A percentile compares a stretch with the other conserved stretches of the same genome.
Conservation (phyloP, 1,284 basidiomycete species). For the Cryptococcus maquisensis region DNA sequence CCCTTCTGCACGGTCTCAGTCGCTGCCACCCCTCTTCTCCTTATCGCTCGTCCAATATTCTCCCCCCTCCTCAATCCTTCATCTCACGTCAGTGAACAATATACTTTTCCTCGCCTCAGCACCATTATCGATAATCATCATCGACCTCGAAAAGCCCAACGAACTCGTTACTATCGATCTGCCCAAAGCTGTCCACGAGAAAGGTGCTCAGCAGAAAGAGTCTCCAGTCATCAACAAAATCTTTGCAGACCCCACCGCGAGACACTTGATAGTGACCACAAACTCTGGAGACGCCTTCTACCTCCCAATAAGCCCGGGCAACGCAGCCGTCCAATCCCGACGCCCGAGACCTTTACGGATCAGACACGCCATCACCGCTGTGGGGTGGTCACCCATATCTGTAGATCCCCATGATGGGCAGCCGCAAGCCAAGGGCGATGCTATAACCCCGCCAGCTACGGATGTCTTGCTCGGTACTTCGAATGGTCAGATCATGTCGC, state of each 20-base stretch:
- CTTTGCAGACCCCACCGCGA: constrained; percentile 86
- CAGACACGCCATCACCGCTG: constrained; percentile 56
- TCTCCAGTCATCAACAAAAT: constrained; percentile 66
- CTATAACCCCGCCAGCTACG: constrained; percentile 34
- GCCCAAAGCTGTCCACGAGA: constrained; percentile 55
- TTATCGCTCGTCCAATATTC: constrained; percentile 82
- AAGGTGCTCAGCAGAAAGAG: constrained; percentile 22
- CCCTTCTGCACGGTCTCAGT: constrained; percentile 35
- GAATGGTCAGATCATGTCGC: constrained; percentile 76
- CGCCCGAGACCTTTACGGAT: constrained; percentile 75
- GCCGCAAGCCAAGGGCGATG: constrained; percentile 20
- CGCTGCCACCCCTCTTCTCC: constrained; percentile 67
- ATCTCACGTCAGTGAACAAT: constrained; percentile 78
- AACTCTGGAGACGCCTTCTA: constrained; percentile 92
- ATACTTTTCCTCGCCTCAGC: constrained; percentile 75
- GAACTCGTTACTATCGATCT: constrained; percentile 74
- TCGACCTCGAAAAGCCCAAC: constrained; percentile 76
- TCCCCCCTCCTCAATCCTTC: constrained; percentile 71
- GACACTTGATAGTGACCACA: constrained; percentile 82
- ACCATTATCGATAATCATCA: constrained; percentile 73
- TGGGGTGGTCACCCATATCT: neutral
- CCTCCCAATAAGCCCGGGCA: constrained; percentile 54
- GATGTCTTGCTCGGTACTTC: constrained; percentile 72
- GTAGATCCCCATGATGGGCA: too few relatives aligned
- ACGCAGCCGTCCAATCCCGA: constrained; percentile 52